Percentiles rank a stretch among this genome's conserved stretches.
phyloP scores from a whole-genome alignment of 2,329 filamentous ascomycete species.

The Mollisiaceae sp. region DNA sequence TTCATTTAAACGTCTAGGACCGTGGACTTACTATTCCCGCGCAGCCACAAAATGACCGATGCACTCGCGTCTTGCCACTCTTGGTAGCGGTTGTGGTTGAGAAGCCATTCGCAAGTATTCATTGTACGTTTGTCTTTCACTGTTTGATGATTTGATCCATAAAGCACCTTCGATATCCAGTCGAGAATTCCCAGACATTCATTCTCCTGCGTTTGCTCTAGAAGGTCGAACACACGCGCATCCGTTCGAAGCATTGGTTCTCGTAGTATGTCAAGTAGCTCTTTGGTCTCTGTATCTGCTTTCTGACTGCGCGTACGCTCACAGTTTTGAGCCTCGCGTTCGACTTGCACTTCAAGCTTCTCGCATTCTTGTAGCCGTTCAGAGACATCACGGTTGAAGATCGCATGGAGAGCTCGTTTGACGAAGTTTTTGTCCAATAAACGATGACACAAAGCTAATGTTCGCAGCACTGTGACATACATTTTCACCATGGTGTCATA shows the following conservation, averaged over 20 bases:
- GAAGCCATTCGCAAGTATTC: slow-evolving; percentile 29
- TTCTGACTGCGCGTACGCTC: slow-evolving; percentile 17
- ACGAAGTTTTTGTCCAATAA: slow-evolving; percentile 18
- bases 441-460: slow-evolving; percentile 23
- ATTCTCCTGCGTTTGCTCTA: slow-evolving; percentile 17
- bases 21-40: slow-evolving; percentile 18
- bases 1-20: background rate
- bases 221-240: slow-evolving; percentile 25
- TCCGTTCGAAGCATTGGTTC: slow-evolving; percentile 31
- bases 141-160: slow-evolving; percentile 23
- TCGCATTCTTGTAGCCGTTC: slow-evolving; percentile 20
- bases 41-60: slow-evolving; percentile 28
- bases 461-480: slow-evolving; percentile 29
- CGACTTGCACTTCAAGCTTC: slow-evolving; percentile 22
- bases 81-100: slow-evolving; percentile 18
- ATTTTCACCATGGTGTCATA: slow-evolving; percentile 28
- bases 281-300: slow-evolving; percentile 14
- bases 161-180: slow-evolving; percentile 37
- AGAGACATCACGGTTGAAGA: slow-evolving; percentile 13
- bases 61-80: slow-evolving; percentile 25
- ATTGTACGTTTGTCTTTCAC: slow-evolving; percentile 20
- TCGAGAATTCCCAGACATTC: slow-evolving; percentile 31
- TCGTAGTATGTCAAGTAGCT: slow-evolving; percentile 14
- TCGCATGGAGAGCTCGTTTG: slow-evolving; percentile 22
- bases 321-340: slow-evolving; percentile 22